A percentile compares a stretch with the other conserved stretches of the same genome.
These are phyloP conservation scores for Sarcodon aspratus DNA, from an alignment of 768 basidiomycete species.

Conservation along the genomic window DNA sequence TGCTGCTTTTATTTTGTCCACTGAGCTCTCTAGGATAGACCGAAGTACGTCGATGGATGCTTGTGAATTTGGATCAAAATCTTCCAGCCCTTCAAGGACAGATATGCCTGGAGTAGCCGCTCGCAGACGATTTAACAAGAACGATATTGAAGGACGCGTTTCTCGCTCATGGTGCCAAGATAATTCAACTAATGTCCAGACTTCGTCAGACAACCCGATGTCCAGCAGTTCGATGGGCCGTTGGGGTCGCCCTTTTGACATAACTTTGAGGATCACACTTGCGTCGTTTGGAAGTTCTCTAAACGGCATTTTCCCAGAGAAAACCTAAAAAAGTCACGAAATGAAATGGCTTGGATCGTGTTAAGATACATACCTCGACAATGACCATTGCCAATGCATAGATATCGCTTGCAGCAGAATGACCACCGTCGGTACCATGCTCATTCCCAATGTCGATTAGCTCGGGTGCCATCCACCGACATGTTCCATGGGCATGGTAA, in stretches of 20 bases:
- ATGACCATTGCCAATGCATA: background rate
- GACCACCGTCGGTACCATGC: background rate
- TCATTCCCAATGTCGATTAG: background rate
- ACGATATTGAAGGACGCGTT: too few relatives aligned
- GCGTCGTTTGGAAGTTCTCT: background rate
- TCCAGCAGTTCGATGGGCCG: background rate
- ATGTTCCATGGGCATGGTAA: background rate
- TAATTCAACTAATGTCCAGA: background rate
- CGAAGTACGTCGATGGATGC: too few relatives aligned
- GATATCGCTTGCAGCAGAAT: background rate
- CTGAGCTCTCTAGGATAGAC: too few relatives aligned
- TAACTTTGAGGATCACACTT: background rate
- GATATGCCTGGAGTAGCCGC: too few relatives aligned
- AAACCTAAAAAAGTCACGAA: background rate
- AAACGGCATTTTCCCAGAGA: background rate
- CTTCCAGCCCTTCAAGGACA: too few relatives aligned
- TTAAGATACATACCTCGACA: background rate
- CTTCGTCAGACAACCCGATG: background rate
- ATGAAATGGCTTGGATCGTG: too few relatives aligned
- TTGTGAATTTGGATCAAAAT: too few relatives aligned
- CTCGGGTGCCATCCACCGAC: background rate
- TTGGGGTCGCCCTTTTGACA: background rate
- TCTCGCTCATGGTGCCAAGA: background rate
- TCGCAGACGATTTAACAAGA: too few relatives aligned
- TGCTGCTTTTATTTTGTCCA: too few relatives aligned